These are phyloP conservation scores for Striga hermonthica DNA, from an alignment of 305 asterid genomes.

Conservation along the genomic window DNA sequence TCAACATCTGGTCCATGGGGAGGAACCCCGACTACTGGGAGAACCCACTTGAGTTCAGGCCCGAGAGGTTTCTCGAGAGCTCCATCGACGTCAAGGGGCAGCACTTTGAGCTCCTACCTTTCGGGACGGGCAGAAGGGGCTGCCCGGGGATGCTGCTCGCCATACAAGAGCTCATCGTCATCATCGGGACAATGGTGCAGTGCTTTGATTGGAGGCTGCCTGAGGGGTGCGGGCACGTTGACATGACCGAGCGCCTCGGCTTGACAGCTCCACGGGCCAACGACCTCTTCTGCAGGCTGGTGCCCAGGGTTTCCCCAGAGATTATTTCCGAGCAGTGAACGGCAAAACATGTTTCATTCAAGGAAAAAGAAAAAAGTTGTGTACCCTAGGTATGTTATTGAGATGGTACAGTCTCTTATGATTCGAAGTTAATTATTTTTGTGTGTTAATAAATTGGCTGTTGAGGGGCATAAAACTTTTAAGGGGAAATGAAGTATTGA, in stretches of 20 bases:
- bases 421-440: no score
- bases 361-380: no score
- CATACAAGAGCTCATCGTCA: constrained; percentile 38
- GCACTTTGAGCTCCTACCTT: constrained; percentile 54
- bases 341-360: no score
- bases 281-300: constrained; percentile 40
- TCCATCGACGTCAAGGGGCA: constrained; percentile 51
- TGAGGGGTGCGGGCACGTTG: constrained; percentile 29
- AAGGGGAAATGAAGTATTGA: no score
- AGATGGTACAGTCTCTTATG: no score
- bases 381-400: no score
- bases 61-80: constrained; percentile 49
- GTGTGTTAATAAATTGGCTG: no score
- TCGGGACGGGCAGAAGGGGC: constrained; percentile 65
- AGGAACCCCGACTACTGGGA: constrained; percentile 47
- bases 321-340: constrained; percentile 19
- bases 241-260: constrained; percentile 58
- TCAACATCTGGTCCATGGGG: constrained; percentile 60
- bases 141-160: constrained; percentile 53
- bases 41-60: constrained; percentile 41
- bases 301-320: constrained; percentile 32
- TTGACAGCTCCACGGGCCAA: constrained; percentile 53
- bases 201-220: constrained; percentile 47
- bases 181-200: constrained; percentile 51
- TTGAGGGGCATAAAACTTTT: no score